Percentiles rank a stretch among this genome's conserved stretches.
phyloP scores from a whole-genome alignment of 345 rosid genomes.

The Raphanus raphanistrum region DNA sequence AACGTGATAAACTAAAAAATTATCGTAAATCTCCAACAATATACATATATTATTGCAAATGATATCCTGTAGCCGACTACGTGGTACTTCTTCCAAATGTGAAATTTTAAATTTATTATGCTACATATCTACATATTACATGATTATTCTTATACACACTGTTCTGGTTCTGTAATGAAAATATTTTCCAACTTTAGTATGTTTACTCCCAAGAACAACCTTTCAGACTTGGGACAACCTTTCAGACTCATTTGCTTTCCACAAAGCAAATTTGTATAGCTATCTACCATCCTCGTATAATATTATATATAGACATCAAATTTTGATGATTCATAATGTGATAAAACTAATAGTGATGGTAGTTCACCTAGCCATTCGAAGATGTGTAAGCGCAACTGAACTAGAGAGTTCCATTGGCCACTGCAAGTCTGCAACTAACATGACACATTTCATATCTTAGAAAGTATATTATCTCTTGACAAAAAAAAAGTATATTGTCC shows the following conservation, averaged over 20 bases:
- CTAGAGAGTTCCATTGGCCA: background rate
- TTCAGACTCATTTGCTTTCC: background rate
- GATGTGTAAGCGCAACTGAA: background rate
- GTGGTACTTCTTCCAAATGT: background rate
- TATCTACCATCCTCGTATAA: background rate
- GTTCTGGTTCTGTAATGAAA: background rate
- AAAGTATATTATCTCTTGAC: background rate
- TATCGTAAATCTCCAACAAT: background rate
- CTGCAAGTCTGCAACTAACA: conserved; percentile 8
- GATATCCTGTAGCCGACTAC: background rate
- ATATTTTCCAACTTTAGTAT: background rate
- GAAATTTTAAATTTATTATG: background rate
- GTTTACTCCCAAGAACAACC: background rate
- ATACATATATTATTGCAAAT: background rate
- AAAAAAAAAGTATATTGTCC: background rate
- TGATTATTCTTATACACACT: background rate
- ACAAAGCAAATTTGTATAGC: background rate
- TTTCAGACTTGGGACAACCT: background rate
- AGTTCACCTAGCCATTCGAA: background rate
- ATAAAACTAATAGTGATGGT: background rate
- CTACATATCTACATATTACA: background rate
- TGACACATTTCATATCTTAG: background rate
- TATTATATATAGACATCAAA: background rate
- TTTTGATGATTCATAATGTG: background rate
- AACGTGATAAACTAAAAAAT: background rate